These are phyloP conservation scores for Psilocybe azurescens DNA, from an alignment of 768 basidiomycete species.

Conservation along the genomic window DNA sequence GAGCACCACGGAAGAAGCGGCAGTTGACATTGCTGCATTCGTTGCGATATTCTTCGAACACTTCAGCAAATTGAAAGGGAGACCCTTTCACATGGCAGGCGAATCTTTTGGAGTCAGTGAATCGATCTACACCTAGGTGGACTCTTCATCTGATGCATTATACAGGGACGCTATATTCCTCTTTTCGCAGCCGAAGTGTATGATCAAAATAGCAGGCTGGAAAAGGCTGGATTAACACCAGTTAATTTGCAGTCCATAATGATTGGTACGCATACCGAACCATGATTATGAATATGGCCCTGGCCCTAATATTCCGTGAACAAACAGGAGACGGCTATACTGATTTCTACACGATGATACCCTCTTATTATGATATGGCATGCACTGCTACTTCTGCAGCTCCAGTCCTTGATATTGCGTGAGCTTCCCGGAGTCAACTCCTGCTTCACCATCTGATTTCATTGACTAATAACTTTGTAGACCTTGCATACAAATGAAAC, in stretches of 20 bases:
- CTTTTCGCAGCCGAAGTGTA: conserved; percentile 81
- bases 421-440: too few relatives aligned
- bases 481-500: too few relatives aligned
- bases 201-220: conserved; percentile 67
- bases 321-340: conserved; percentile 64
- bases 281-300: too few relatives aligned
- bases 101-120: conserved; percentile 76
- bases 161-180: conserved; percentile 71
- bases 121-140: too few relatives aligned
- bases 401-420: conserved; percentile 27
- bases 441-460: too few relatives aligned
- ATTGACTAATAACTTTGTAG: too few relatives aligned
- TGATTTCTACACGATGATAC: conserved; percentile 51
- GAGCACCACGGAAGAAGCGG: conserved; percentile 73
- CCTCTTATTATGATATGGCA: conserved; percentile 51
- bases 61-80: conserved; percentile 72
- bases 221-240: conserved; percentile 55
- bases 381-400: conserved; percentile 57
- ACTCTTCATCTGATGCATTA: neutral
- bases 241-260: conserved; percentile 74
- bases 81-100: conserved; percentile 68
- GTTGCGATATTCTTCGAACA: conserved; percentile 77
- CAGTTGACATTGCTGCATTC: conserved; percentile 73
- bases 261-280: conserved; percentile 54
- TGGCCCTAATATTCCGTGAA: too few relatives aligned